A percentile compares a stretch with the other conserved stretches of the same genome.
Conservation (phyloP, 331 rosid species). For the Arachis monticola region DNA sequence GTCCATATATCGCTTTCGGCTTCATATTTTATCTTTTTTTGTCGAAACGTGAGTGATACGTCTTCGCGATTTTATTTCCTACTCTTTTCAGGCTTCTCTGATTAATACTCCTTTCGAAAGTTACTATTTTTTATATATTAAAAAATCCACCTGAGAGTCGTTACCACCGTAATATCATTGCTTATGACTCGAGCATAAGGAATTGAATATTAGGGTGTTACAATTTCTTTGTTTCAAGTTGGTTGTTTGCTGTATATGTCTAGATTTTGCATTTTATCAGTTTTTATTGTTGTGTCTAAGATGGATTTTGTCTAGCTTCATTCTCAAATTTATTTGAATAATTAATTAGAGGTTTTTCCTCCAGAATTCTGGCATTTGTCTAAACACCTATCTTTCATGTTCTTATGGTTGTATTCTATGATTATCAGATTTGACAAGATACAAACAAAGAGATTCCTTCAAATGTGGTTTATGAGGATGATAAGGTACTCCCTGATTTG, state of each 20-base stretch:
- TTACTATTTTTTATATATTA: no score
- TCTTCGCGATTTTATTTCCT: no score
- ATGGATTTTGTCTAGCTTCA: conserved; percentile 2
- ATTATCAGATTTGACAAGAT: conserved; percentile 89
- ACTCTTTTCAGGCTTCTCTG: no score
- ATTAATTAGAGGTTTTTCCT: background rate
- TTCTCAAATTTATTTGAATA: background rate
- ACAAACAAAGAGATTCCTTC: conserved; percentile 88
- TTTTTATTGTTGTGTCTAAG: conserved; percentile 13
- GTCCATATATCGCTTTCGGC: no score
- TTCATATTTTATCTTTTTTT: no score
- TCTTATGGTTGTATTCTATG: conserved; percentile 15
- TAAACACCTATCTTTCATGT: background rate
- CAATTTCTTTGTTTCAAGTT: background rate
- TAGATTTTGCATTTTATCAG: background rate
- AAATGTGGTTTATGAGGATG: conserved; percentile 85
- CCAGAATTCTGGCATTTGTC: background rate
- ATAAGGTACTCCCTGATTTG: conserved; percentile 59
- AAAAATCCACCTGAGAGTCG: no score
- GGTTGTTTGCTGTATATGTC: conserved; percentile 3
- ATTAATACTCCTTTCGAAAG: no score
- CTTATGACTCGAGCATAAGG: no score
- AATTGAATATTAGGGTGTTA: no score
- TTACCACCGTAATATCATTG: no score
- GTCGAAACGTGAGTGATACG: no score